Evolutionary conservation across 129 eudicot species (phyloP), one percentile per base, ranked within the genome.

Genomic region (Smallanthus sonchifolius): DNA sequence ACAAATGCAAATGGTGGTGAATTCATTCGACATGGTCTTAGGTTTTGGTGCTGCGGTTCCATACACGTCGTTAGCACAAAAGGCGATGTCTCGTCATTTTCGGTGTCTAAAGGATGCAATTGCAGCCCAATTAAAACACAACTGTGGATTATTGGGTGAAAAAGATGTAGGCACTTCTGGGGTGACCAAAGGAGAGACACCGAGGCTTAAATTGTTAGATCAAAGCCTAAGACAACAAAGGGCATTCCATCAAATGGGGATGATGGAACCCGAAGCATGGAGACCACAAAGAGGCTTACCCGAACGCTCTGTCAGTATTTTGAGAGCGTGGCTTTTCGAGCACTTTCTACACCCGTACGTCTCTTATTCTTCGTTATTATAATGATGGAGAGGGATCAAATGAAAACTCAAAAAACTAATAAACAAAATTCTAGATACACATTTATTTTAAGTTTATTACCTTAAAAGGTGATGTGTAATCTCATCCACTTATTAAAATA

Each of bases 211-310:
- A 81, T 60, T 95, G 73, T 80, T 95, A 65, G 99, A 95, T 67
- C 99, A 88, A 84, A 95, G 96, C 76, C 56, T 91, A 8, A 87
- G 99, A 73, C 96, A 95, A 65, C 99, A 95, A 73, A 85, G 99
- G 37, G 97, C 99, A 13, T 91, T 95, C 30, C 92, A 88, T 72
- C 99, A 95, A 72, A 88, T 95, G 99, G 99, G 97, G 6, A 85
- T 95, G 81, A 95, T 91, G 96, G 99, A 95, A 45, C 99, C 93
- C 57, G 99, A 95, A 82, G 96, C 99, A 2, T 95, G 99, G 99
- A 79, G 99, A 48, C 99, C 99, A 4, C 99, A 95, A 76, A 73
- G 99, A 45, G 99, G 99, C 8, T 75, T 95, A 87, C 99, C 99
- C 14, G 99, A 95, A 74, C 85, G 99, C 5, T 91, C 97, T 0